Evolutionary conservation across 257 asterid genomes (phyloP).

Genomic region (Nicotiana otophora): DNA sequence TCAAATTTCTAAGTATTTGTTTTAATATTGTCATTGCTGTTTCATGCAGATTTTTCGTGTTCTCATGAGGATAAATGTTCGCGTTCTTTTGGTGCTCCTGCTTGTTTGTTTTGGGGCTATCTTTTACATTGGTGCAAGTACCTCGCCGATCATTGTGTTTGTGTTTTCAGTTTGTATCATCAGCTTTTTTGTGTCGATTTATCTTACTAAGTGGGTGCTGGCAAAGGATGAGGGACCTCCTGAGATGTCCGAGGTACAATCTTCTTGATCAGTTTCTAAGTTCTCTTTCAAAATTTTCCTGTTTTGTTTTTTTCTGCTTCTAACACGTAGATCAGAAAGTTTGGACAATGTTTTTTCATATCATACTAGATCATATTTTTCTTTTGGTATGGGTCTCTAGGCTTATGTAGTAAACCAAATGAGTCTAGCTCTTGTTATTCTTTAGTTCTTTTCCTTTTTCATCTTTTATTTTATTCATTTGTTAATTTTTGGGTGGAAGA

Average conservation of each 20-base stretch:
- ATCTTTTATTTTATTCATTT: background rate
- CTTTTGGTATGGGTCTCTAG: conserved; percentile 7
- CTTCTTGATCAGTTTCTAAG: conserved; percentile 18
- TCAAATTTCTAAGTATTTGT: background rate
- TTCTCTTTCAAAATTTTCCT: background rate
- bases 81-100: conserved; percentile 70
- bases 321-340: background rate
- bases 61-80: conserved; percentile 71
- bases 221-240: conserved; percentile 98
- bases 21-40: conserved; percentile 12
- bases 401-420: background rate
- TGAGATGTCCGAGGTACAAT: conserved; percentile 86
- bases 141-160: conserved; percentile 85
- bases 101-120: conserved; percentile 67
- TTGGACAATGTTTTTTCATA: background rate
- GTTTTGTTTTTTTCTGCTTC: background rate
- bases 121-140: conserved; percentile 80
- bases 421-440: background rate
- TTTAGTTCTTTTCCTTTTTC: background rate
- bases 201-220: conserved; percentile 91
- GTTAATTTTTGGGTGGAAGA: background rate
- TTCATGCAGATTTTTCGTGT: conserved; percentile 74
- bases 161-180: conserved; percentile 86
- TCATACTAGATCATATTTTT: background rate
- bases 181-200: conserved; percentile 69